Conservation (phyloP, 306 rosid species). For the Pyrus bretschneideri region DNA sequence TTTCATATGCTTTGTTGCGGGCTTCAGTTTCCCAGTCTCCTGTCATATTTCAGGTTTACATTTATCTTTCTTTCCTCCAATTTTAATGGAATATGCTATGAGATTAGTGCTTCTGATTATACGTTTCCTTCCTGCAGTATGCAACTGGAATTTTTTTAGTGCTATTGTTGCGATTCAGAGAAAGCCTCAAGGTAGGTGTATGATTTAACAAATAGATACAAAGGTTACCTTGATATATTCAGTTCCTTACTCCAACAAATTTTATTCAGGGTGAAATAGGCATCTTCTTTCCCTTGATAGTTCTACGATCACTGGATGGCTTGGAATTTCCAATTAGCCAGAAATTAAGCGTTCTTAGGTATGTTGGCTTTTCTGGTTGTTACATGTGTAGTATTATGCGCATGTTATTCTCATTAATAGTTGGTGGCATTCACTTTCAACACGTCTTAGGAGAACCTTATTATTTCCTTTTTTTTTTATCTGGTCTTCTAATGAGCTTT, state of each 20-base stretch:
- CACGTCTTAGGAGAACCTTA: not conserved
- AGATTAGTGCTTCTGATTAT: constrained; percentile 18
- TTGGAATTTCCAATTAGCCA: constrained; percentile 68
- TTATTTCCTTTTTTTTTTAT: constrained; percentile 8
- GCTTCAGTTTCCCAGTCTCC: constrained; percentile 95
- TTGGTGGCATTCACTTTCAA: not conserved
- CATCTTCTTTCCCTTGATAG: constrained; percentile 90
- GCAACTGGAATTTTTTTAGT: constrained; percentile 90
- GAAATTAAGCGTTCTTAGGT: constrained; percentile 93
- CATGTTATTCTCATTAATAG: not conserved
- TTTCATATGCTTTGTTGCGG: constrained; percentile 89
- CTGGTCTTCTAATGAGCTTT: constrained; percentile 15
- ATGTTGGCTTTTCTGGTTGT: constrained; percentile 33
- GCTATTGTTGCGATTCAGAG: constrained; percentile 92
- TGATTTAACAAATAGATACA: constrained; percentile 22
- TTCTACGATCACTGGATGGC: constrained; percentile 87
- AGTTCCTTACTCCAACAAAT: constrained; percentile 20
- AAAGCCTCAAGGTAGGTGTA: constrained; percentile 86
- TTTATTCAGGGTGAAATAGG: constrained; percentile 96
- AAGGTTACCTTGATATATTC: constrained; percentile 8
- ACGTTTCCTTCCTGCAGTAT: constrained; percentile 57
- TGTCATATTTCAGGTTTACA: constrained; percentile 87
- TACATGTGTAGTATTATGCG: constrained; percentile 7
- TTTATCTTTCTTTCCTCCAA: constrained; percentile 7
- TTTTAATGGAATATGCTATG: constrained; percentile 6